Percentiles rank a stretch among this genome's conserved stretches.
These are phyloP conservation scores for Cyberlindnera amylophila DNA, from an alignment of 805 yeast species.

Conservation along the genomic window DNA sequence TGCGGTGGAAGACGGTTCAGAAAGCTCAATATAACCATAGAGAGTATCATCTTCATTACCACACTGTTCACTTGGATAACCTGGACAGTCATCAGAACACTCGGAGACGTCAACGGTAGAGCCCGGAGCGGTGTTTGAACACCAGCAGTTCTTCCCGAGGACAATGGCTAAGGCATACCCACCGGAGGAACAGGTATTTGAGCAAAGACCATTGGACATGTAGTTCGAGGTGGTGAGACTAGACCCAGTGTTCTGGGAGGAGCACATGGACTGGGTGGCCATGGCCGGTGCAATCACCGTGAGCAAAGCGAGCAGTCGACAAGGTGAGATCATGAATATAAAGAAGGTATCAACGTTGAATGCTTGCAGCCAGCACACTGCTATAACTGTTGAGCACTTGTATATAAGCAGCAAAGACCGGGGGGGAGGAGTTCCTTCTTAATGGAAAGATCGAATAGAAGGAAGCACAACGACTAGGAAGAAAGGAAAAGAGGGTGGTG, in stretches of 20 bases:
- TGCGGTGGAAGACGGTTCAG: slow-evolving; percentile 2
- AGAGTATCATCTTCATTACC: slow-evolving; percentile 39
- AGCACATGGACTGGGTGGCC: slow-evolving; percentile 27
- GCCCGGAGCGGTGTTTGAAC: slow-evolving; percentile 50
- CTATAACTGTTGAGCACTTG: no score
- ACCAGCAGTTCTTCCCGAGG: slow-evolving; percentile 54
- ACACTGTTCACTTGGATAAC: slow-evolving; percentile 40
- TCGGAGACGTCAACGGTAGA: slow-evolving; percentile 31
- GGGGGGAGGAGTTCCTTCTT: no score
- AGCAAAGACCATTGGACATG: slow-evolving; percentile 51
- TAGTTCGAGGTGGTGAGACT: slow-evolving; percentile 17
- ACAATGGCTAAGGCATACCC: slow-evolving; percentile 52
- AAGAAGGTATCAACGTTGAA: no score
- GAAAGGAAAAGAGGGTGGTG: neutral
- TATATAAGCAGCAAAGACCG: no score
- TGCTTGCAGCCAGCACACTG: no score
- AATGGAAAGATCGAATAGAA: no score
- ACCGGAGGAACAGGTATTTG: slow-evolving; percentile 35
- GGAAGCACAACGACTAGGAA: no score
- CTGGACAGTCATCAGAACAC: slow-evolving; percentile 41
- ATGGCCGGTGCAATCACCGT: neutral
- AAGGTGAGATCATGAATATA: no score
- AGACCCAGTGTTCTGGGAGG: slow-evolving; percentile 38
- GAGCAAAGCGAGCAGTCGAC: neutral
- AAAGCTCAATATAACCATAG: slow-evolving; percentile 48